Evolutionary conservation across 148 eudicot genomes (phyloP).

Genomic region (Spergularia marina): DNA sequence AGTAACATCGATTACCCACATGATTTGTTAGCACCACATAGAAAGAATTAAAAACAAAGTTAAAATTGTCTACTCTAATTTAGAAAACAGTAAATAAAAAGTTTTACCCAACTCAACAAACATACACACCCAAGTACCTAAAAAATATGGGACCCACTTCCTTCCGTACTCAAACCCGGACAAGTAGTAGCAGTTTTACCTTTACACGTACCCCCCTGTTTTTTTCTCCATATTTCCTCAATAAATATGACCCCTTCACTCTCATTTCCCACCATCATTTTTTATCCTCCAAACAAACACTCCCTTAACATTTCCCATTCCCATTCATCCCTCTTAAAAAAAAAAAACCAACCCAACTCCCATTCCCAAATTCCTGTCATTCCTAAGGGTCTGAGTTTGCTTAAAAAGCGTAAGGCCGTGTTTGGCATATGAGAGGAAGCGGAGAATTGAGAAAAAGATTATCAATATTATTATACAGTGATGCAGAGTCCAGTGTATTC

Average conservation of each 20-base stretch:
- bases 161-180: slow-evolving; percentile 33
- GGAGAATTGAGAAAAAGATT: slow-evolving; percentile 26
- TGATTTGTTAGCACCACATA: slow-evolving; percentile 14
- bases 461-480: background rate
- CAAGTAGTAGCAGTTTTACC: slow-evolving; percentile 25
- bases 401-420: background rate
- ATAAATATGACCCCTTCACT: slow-evolving; percentile 22
- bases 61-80: background rate
- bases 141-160: background rate
- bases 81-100: background rate
- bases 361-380: background rate
- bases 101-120: no score
- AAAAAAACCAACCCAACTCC: background rate
- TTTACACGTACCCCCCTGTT: slow-evolving; percentile 29
- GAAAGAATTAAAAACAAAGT: background rate
- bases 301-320: background rate
- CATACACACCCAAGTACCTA: background rate
- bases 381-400: background rate
- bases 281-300: background rate
- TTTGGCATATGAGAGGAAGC: slow-evolving; percentile 23
- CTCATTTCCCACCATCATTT: slow-evolving; percentile 9
- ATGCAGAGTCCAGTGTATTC: slow-evolving; percentile 55
- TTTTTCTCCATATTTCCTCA: background rate
- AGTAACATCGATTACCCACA: background rate
- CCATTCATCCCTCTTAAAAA: background rate